Base-by-base conservation (phyloP, 139 green algal species). In the Yamagishiella unicocca region DNA sequence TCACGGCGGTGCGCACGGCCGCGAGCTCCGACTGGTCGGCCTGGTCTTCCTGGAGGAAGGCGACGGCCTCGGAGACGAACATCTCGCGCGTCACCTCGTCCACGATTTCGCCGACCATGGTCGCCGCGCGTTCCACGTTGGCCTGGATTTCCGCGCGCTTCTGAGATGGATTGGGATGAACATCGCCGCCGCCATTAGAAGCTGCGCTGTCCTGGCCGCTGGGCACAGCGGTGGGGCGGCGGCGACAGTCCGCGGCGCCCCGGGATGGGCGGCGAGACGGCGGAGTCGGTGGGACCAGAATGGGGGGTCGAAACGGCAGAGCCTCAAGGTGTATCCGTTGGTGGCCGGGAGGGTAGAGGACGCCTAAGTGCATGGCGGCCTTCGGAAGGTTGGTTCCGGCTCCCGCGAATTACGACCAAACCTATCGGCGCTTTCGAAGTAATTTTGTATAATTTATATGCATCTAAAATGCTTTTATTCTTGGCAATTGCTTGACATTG, bases 51-150 rank as follows among this genome's bases (percentile, higher is more conserved):
- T 81, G 67, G 1, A 94, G 37, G 73, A 91, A 93, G 0, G 92
- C 76, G 10, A 84, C 82, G 8, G 87, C 91, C 80, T 94, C 84
- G 29, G 90, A 87, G 33, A 93, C 78, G 29, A 95, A 92, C 73
- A 95, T 29, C 66, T 91, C 87, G 2, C 75, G 76, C 38, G 90
- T 80, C 38, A 95, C 87, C 46, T 93, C 89, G 25, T 90, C 76
- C n/a, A 95, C 85, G 37, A 95, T 94, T 31, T 94, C 85, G n/a
- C 92, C 87, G 33, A 95, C 46, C 43, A 92, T 78, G 1, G 61
- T 29, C 25, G 89, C 87, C 17, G 92, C 92, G 10, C 86, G 73
- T 12, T 92, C 89, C 2, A 94, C 86, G 29, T 85, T 85, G 4
- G 79, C 79, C 4, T 40, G 22, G 38, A 85, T 85, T 24, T 85